These are phyloP conservation scores for Cyclotella choctawhatcheeana DNA, from an alignment of 108 stramenopile genomes.

Conservation along the genomic window DNA sequence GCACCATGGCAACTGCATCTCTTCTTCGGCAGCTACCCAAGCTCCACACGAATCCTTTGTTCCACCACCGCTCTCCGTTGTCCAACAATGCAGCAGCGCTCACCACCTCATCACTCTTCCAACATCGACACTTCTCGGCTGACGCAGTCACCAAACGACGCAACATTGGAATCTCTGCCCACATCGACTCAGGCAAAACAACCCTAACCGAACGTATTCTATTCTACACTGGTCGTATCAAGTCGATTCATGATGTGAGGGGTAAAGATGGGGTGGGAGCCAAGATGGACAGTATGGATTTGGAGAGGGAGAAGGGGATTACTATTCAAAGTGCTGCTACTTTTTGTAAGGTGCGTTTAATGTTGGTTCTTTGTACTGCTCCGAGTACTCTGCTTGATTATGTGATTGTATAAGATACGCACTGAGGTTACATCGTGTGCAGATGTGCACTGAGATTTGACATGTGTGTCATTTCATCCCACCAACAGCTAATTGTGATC, in stretches of 20 bases:
- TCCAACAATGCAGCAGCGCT: too few relatives aligned
- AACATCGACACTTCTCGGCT: conserved; percentile 2
- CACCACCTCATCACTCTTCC: conserved; percentile 1
- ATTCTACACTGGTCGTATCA: conserved; percentile 98
- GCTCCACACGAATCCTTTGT: too few relatives aligned
- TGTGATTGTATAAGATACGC: neutral
- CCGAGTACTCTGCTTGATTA: neutral
- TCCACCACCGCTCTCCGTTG: too few relatives aligned
- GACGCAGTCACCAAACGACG: conserved; percentile 63
- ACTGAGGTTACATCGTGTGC: too few relatives aligned
- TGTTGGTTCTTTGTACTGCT: neutral
- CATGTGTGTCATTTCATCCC: neutral
- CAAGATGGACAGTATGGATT: conserved; percentile 99
- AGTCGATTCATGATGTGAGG: conserved; percentile 97
- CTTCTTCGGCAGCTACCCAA: too few relatives aligned
- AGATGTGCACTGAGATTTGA: neutral
- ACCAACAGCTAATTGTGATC: neutral
- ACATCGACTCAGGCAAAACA: conserved; percentile 99
- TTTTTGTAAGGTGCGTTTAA: conserved; percentile 68
- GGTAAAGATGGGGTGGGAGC: conserved; percentile 98
- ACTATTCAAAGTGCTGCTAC: conserved; percentile 99
- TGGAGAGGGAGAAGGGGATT: conserved; percentile 99
- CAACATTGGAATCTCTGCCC: conserved; percentile 99
- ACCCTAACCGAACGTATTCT: conserved; percentile 99
- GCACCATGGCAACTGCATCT: too few relatives aligned